phyloP scores from a whole-genome alignment of 2,329 filamentous ascomycete species.

The Thielaviopsis populi region DNA sequence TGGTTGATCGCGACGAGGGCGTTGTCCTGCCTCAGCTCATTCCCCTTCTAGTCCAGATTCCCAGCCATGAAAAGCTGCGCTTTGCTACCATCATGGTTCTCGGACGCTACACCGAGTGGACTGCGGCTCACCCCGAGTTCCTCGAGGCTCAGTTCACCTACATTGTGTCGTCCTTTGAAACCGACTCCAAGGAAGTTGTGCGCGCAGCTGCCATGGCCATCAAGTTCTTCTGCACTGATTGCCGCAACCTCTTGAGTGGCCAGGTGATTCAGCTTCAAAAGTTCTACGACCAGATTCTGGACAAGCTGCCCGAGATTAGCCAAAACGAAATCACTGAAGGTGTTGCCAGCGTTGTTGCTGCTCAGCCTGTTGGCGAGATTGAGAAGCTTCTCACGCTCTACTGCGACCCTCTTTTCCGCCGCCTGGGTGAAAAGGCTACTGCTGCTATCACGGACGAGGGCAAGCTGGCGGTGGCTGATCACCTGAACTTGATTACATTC shows the following conservation, averaged over 20 bases:
- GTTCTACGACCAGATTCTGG: conserved; percentile 82
- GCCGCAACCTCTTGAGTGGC: conserved; percentile 66
- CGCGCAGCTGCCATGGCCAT: conserved; percentile 85
- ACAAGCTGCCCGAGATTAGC: conserved; percentile 69
- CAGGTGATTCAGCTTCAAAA: conserved; percentile 77
- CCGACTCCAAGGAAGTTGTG: conserved; percentile 77
- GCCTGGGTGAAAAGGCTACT: conserved; percentile 77
- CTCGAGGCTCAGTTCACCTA: conserved; percentile 88
- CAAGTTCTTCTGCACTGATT: conserved; percentile 95
- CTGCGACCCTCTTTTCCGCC: conserved; percentile 75
- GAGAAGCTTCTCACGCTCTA: conserved; percentile 82
- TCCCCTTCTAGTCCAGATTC: conserved; percentile 84
- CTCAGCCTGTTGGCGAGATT: conserved; percentile 64
- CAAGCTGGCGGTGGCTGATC: conserved; percentile 80
- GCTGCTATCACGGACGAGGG: conserved; percentile 67
- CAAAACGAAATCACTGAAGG: conserved; percentile 96
- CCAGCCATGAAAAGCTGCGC: conserved; percentile 90
- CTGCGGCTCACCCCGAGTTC: conserved; percentile 80
- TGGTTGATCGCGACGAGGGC: conserved; percentile 81
- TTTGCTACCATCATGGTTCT: conserved; percentile 98
- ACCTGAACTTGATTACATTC: conserved; percentile 79
- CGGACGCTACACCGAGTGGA: conserved; percentile 96
- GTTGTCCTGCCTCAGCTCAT: conserved; percentile 83
- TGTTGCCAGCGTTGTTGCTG: conserved; percentile 79
- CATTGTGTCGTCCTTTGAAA: conserved; percentile 83